Evolutionary conservation across 805 yeast genomes (phyloP), one percentile per base, ranked within the genome.

Genomic region (Cyberlindnera xylosilytica): DNA sequence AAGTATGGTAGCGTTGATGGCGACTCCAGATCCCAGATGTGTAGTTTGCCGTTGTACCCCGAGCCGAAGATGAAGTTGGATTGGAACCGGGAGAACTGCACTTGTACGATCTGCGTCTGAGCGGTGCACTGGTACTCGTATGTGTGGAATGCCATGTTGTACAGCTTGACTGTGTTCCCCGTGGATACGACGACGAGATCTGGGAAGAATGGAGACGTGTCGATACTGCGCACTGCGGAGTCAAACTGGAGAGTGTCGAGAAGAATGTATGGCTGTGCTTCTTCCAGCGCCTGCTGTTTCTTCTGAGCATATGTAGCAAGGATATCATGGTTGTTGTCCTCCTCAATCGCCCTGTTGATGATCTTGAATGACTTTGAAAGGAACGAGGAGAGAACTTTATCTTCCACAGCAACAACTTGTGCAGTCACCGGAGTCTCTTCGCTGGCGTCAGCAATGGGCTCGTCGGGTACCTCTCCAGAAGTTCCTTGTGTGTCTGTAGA

Each of bases 61-160:
- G 82, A 78, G 0, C 72, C 81, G 20, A 74, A 55, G 1, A 79
- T 58, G 38, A 68, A 63, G 37, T 65, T 62, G 2, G 73, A 57
- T 18, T 65, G 61, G 13, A 57, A 47, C 10, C 53, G 53, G 23
- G 74, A 71, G 45, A 78, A 76, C 42, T 63, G 65, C 9, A 72
- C 64, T 6, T 52, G 45, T 1, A 65, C 46, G 6, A 78, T 64
- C 13, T 62, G 54, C 1, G 79, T 62, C 9, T 69, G 58, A 32
- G 75, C 63, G 11, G 63, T 61, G 12, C 74, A 61, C 31, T 66
- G 65, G 45, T 62, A 63, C 51, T 69, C 79, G 6, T 47, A 45
- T 4, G 51, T 47, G 6, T 40, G 44, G 22, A 52, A 55, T 10
- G 46, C 47, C 18, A 50, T 47, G 44, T 66, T 55, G 43, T 51